Percentiles rank a stretch among this genome's conserved stretches.
phyloP scores from a whole-genome alignment of 2,329 filamentous ascomycete genomes.

The Zymoseptoria crescenta region DNA sequence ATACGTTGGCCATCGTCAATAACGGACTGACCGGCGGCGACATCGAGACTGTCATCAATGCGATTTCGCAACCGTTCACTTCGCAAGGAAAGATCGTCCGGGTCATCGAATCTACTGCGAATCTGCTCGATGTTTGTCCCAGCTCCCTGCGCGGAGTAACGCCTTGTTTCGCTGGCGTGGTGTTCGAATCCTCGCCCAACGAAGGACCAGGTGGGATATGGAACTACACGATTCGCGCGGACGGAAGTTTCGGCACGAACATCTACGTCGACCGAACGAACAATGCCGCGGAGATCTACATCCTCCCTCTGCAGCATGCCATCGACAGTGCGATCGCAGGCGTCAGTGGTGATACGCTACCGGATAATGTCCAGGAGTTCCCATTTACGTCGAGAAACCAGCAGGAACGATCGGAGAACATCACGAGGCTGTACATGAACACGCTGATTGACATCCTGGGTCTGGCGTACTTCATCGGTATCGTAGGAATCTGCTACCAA shows the following conservation, averaged over 20 bases:
- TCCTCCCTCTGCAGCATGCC: constrained; percentile 70
- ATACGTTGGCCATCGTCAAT: constrained; percentile 72
- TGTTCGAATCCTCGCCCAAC: constrained; percentile 66
- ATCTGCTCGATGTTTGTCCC: constrained; percentile 56
- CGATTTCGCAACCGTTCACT: constrained; percentile 51
- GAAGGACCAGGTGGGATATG: constrained; percentile 61
- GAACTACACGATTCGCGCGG: constrained; percentile 80
- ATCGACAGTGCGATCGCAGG: constrained; percentile 65
- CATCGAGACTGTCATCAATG: constrained; percentile 63
- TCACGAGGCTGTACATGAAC: constrained; percentile 63
- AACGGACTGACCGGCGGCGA: constrained; percentile 60
- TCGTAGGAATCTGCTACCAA: constrained; percentile 80
- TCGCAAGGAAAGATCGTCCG: constrained; percentile 49
- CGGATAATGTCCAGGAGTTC: constrained; percentile 51
- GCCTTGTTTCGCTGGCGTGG: constrained; percentile 63
- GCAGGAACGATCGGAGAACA: constrained; percentile 56
- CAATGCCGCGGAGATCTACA: constrained; percentile 71
- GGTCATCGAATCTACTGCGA: constrained; percentile 47
- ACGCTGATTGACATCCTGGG: constrained; percentile 68
- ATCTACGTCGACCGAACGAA: constrained; percentile 56
- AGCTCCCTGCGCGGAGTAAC: constrained; percentile 54
- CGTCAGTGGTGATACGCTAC: constrained; percentile 39
- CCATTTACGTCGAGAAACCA: constrained; percentile 67
- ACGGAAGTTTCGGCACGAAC: constrained; percentile 59
- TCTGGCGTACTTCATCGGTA: constrained; percentile 69